Base-by-base conservation (phyloP, 1,284 basidiomycete genomes). In the Meripilus lineatus region DNA sequence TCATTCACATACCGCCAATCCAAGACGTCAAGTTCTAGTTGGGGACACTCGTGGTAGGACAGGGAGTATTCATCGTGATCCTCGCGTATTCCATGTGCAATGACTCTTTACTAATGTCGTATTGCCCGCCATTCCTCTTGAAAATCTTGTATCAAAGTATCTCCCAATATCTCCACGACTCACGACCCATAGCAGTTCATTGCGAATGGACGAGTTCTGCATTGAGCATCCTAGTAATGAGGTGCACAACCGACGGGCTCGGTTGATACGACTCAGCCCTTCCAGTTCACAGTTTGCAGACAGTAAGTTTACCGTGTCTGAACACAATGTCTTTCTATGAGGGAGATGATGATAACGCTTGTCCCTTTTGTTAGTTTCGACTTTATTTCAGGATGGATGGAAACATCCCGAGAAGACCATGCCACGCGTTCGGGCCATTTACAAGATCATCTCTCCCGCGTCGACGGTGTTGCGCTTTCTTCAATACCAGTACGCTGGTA, bases 301-400 rank as follows among this genome's bases (percentile, higher is more conserved):
- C 40, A 34, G 49, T 53, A 28, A 22, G 46, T 38, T 17, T 10
- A 13, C 22, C 7, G 17, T 33, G 11, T n/a, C 18, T 10, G 28
- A 7, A 26, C 32, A 14, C 14, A 13, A 10, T 15, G 28, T 25
- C 38, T n/a, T 18, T 46, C 5, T 25, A 18, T 15, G n/a, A n/a
- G n/a, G n/a, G n/a, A n/a, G n/a, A n/a, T n/a, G 14, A 36, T 8
- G 37, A 22, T 20, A 21, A 18, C 18, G 30, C 40, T 32, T 6
- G 32, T 22, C 20, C 3, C 45, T 44, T 35, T 28, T 5, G 20
- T 17, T 25, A 81, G 80, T 80, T 5, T 68, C 70, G 49, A 65
- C 63, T 21, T 61, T 72, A 35, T 81, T 82, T 50, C 51, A 62
- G 40, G 70, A 68, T 48, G 75, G 74, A 26, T 82, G 79, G 79